These are phyloP conservation scores for Emericellopsis cladophorae DNA, from an alignment of 2,329 filamentous ascomycete species.

Conservation along the genomic window DNA sequence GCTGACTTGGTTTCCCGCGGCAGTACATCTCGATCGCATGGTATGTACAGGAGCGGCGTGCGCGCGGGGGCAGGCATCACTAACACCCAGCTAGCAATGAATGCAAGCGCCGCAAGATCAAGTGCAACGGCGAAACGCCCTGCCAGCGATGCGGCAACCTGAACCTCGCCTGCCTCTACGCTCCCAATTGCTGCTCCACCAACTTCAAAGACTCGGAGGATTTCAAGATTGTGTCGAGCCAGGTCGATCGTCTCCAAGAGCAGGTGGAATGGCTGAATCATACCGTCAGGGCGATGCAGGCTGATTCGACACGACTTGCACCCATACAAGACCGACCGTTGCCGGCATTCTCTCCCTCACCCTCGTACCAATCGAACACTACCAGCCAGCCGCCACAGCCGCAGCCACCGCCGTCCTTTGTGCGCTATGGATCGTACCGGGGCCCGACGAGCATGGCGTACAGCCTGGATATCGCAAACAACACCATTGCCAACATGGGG, in stretches of 20 bases:
- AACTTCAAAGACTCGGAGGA: slow-evolving; percentile 90
- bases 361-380: slow-evolving; percentile 19
- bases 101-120: slow-evolving; percentile 64
- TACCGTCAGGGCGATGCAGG: slow-evolving; percentile 56
- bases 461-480: slow-evolving; percentile 76
- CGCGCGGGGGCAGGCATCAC: no score
- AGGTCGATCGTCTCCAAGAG: slow-evolving; percentile 65
- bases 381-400: slow-evolving; percentile 1
- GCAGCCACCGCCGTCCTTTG: slow-evolving; percentile 25
- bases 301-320: slow-evolving; percentile 32
- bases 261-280: slow-evolving; percentile 70
- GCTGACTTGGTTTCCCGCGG: background rate
- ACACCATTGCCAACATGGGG: slow-evolving; percentile 79
- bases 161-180: slow-evolving; percentile 52
- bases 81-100: slow-evolving; percentile 40
- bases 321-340: slow-evolving; percentile 27
- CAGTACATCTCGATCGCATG: slow-evolving; percentile 51
- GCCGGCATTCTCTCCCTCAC: slow-evolving; percentile 31
- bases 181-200: slow-evolving; percentile 55
- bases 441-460: slow-evolving; percentile 80
- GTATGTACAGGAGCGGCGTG: slow-evolving; percentile 21
- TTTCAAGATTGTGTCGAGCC: slow-evolving; percentile 67
- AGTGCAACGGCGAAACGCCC: slow-evolving; percentile 58
- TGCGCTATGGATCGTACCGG: slow-evolving; percentile 55
- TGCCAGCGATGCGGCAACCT: slow-evolving; percentile 59